Evolutionary conservation across 192 early-diverging fungal species (phyloP).

Genomic region (Mortierella claussenii): DNA sequence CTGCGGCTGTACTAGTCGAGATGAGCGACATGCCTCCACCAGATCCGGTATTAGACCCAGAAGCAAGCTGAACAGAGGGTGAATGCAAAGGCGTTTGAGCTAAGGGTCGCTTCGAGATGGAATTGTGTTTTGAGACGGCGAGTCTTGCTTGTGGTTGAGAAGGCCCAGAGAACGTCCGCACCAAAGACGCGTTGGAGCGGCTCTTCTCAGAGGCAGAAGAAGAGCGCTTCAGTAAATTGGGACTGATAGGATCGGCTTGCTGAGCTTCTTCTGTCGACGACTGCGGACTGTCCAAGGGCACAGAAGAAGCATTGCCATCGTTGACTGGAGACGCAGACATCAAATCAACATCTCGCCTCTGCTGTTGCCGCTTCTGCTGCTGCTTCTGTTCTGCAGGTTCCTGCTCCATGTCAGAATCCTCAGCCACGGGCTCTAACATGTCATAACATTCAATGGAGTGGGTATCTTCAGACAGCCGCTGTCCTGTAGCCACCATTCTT

Average conservation of each 20-base stretch:
- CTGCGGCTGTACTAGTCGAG: too few relatives aligned
- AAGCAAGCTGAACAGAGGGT: slow-evolving; percentile 24
- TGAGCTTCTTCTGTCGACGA: not conserved
- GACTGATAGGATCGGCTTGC: too few relatives aligned
- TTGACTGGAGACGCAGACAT: too few relatives aligned
- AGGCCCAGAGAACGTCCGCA: slow-evolving; percentile 14
- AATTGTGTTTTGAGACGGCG: slow-evolving; percentile 3
- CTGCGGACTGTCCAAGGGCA: too few relatives aligned
- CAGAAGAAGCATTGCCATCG: too few relatives aligned
- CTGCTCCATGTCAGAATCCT: slow-evolving; percentile 17
- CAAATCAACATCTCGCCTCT: too few relatives aligned
- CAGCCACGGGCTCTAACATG: slow-evolving; percentile 27
- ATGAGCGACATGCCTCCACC: slow-evolving; percentile 6
- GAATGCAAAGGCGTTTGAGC: slow-evolving; percentile 30
- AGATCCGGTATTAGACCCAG: slow-evolving; percentile 12
- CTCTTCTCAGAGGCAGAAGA: slow-evolving; percentile 1
- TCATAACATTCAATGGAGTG: slow-evolving; percentile 20
- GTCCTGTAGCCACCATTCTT: not conserved
- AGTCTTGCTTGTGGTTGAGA: not conserved
- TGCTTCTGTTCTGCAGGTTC: not conserved
- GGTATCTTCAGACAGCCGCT: not conserved
- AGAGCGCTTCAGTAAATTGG: slow-evolving; percentile 1
- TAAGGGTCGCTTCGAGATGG: slow-evolving; percentile 24
- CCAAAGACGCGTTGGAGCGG: not conserved
- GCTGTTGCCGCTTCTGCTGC: not conserved